Conservation (phyloP, 306 rosid genomes). For the Vigna reflexopilosa region DNA sequence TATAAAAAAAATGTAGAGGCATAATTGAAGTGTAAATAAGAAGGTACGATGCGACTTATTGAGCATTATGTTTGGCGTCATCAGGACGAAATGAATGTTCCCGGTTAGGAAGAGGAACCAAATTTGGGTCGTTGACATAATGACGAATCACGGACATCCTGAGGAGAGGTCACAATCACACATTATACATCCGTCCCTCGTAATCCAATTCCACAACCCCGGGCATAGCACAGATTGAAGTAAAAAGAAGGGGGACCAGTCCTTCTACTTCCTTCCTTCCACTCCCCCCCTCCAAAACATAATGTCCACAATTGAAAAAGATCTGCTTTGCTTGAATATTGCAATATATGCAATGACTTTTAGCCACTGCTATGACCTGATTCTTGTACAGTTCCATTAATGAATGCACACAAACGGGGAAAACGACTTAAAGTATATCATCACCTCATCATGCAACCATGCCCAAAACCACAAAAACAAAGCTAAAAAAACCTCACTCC, state of each 20-base stretch:
- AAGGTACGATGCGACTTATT: background rate
- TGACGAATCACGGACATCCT: slow-evolving; percentile 43
- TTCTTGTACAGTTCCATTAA: slow-evolving; percentile 42
- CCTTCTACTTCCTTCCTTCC: background rate
- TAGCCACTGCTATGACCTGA: slow-evolving; percentile 10
- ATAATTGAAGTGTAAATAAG: background rate
- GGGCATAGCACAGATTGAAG: slow-evolving; percentile 20
- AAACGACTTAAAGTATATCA: slow-evolving; percentile 32
- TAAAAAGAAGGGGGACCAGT: background rate
- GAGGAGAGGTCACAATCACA: slow-evolving; percentile 23
- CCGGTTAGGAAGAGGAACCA: background rate
- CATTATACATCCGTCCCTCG: background rate
- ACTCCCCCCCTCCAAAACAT: background rate
- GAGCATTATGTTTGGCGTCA: background rate
- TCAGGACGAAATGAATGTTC: slow-evolving; percentile 35
- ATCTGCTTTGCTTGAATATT: background rate
- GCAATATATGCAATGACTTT: slow-evolving; percentile 15
- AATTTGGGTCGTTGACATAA: slow-evolving; percentile 31
- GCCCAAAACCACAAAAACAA: slow-evolving; percentile 6
- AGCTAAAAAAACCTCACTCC: background rate
- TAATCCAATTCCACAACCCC: slow-evolving; percentile 10
- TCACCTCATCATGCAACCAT: slow-evolving; percentile 20
- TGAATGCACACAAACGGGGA: slow-evolving; percentile 15
- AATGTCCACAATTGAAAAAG: background rate
- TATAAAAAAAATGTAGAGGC: too few species aligned